Conservation (phyloP, 495 filamentous ascomycete genomes). For the Neurospora discreta region DNA sequence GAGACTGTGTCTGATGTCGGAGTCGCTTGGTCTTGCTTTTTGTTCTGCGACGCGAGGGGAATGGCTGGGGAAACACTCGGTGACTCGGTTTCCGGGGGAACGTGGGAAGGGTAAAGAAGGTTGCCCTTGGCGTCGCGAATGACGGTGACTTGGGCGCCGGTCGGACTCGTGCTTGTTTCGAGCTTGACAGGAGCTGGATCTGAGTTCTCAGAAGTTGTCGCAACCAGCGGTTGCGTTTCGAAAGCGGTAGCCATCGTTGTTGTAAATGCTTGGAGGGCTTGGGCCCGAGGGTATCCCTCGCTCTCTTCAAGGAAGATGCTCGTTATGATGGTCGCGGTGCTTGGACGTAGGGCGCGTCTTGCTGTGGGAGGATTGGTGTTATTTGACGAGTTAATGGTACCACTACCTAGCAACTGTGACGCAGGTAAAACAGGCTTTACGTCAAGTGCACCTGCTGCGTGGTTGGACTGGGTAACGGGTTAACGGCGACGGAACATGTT, state of each 20-base stretch:
- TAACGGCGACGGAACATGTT: background rate
- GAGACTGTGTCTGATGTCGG: background rate
- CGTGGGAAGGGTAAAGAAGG: conserved; percentile 25
- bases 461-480: background rate
- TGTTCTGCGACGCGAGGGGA: background rate
- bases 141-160: conserved; percentile 16
- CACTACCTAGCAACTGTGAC: background rate
- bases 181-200: conserved; percentile 7
- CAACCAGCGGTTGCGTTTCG: background rate
- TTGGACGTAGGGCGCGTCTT: background rate
- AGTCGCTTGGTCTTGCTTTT: conserved; percentile 1
- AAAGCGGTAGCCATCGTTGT: background rate
- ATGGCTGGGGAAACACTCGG: conserved; percentile 12
- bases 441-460: background rate
- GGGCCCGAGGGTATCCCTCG: background rate
- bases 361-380: background rate
- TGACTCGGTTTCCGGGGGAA: conserved; percentile 24
- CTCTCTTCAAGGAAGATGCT: background rate
- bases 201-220: background rate
- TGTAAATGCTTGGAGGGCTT: background rate
- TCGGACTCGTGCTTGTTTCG: conserved; percentile 5
- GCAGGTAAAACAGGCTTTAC: background rate
- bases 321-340: background rate
- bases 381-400: background rate
- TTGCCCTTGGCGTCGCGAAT: conserved; percentile 22